phyloP scores from a whole-genome alignment of 371 early-diverging fungal species.

The Apophysomyces ossiformis region DNA sequence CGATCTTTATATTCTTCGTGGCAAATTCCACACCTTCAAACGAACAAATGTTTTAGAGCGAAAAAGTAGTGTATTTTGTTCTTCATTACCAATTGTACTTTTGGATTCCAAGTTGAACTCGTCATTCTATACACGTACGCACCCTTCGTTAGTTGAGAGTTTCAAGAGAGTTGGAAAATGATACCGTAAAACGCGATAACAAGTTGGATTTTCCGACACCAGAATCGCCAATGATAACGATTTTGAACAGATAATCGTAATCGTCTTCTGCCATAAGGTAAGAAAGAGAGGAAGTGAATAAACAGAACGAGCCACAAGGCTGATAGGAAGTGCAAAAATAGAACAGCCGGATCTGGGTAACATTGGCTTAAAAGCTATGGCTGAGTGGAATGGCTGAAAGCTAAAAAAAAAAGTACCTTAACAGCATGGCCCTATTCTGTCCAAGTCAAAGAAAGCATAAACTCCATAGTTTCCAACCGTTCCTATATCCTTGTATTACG shows the following conservation, averaged over 20 bases:
- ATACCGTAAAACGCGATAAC: conserved; percentile 86
- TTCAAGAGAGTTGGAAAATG: not conserved
- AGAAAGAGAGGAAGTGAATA: not conserved
- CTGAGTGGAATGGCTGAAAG: too few species aligned
- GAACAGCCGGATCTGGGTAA: not conserved
- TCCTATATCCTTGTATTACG: too few species aligned
- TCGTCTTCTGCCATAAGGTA: conserved; percentile 43
- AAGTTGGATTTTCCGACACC: conserved; percentile 98
- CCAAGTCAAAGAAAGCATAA: too few species aligned
- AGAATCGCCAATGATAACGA: conserved; percentile 59
- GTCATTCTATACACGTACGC: conserved; percentile 49
- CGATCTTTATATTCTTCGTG: conserved; percentile 53
- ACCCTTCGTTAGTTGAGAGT: not conserved
- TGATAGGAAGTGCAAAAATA: not conserved
- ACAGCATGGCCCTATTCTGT: too few species aligned
- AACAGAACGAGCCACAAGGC: conserved; percentile 7
- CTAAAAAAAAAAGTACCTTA: too few species aligned
- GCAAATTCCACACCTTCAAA: conserved; percentile 56
- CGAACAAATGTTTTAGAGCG: not conserved
- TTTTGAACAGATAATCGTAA: conserved; percentile 57
- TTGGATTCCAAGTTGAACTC: conserved; percentile 96
- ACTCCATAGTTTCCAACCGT: too few species aligned
- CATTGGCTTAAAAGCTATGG: too few species aligned
- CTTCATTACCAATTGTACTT: conserved; percentile 90
- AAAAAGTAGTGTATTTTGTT: conserved; percentile 1